These are phyloP conservation scores for Leccinum subtestaceum DNA, from an alignment of 768 basidiomycete species.

Conservation along the genomic window DNA sequence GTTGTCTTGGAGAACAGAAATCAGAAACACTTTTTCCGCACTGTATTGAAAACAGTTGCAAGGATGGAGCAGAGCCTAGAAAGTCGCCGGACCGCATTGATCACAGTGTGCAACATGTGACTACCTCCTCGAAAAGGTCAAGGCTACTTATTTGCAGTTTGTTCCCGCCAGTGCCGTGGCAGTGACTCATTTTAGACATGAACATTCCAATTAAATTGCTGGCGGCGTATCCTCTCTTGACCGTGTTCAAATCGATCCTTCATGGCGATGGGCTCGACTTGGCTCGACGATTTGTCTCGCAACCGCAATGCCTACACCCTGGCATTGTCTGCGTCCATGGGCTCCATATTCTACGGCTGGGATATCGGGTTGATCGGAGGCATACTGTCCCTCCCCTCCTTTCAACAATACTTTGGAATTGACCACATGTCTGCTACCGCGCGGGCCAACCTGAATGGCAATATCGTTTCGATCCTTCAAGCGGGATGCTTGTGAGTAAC, in stretches of 20 bases:
- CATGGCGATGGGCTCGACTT: conserved; percentile 23
- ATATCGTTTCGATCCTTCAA: conserved; percentile 52
- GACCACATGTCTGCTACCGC: conserved; percentile 36
- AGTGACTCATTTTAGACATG: background rate
- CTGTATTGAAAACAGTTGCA: background rate
- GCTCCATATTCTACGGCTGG: conserved; percentile 50
- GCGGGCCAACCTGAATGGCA: conserved; percentile 43
- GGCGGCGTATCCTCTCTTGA: background rate
- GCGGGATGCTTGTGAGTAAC: conserved; percentile 46
- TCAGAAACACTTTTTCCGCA: background rate
- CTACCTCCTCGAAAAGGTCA: background rate
- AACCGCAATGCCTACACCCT: conserved; percentile 47
- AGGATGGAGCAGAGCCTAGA: background rate
- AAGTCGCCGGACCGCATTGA: background rate
- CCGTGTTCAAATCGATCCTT: background rate
- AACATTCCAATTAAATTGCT: background rate
- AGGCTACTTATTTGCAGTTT: background rate
- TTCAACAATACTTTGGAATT: conserved; percentile 48
- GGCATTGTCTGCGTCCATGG: conserved; percentile 44
- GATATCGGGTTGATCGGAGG: conserved; percentile 52
- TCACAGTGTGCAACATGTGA: background rate
- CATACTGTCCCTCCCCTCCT: conserved; percentile 43
- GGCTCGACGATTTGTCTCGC: conserved; percentile 25
- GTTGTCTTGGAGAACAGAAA: background rate
- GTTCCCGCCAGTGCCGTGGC: background rate